A percentile compares a stretch with the other conserved stretches of the same genome.
Evolutionary conservation across 306 rosid species (phyloP).

Genomic region (Comarum palustre): DNA sequence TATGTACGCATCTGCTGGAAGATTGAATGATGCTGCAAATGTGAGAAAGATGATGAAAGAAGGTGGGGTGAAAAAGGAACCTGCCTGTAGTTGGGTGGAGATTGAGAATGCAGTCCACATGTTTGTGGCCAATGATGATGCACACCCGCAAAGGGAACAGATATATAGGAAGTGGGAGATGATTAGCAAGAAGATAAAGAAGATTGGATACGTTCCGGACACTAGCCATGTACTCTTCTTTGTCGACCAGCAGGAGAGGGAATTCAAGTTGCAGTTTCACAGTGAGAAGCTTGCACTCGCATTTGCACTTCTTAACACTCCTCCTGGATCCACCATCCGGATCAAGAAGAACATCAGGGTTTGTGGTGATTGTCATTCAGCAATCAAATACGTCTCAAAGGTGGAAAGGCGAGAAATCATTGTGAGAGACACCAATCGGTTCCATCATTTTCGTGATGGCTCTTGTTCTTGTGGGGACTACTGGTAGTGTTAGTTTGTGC

Average conservation of each 20-base stretch:
- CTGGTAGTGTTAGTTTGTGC: conserved; percentile 16
- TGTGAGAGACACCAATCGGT: conserved; percentile 35
- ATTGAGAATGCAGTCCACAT: conserved; percentile 35
- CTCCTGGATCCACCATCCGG: conserved; percentile 33
- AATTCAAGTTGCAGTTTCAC: conserved; percentile 35
- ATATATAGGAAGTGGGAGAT: conserved; percentile 29
- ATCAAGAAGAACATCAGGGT: conserved; percentile 37
- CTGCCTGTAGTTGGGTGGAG: conserved; percentile 46
- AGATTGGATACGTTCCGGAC: conserved; percentile 36
- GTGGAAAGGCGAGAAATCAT: conserved; percentile 34
- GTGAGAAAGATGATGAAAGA: conserved; percentile 39
- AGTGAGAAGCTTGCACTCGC: conserved; percentile 40
- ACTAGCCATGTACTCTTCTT: conserved; percentile 35
- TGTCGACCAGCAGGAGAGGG: conserved; percentile 36
- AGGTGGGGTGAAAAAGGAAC: conserved; percentile 37
- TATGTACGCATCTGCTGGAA: conserved; percentile 32
- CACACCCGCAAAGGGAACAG: conserved; percentile 24
- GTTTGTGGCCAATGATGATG: conserved; percentile 34
- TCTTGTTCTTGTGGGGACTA: conserved; percentile 38
- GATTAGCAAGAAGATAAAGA: conserved; percentile 25
- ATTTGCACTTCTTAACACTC: conserved; percentile 34
- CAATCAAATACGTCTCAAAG: conserved; percentile 33
- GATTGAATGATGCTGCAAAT: conserved; percentile 30
- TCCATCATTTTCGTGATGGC: conserved; percentile 34
- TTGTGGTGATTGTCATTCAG: conserved; percentile 37